Base-by-base conservation (phyloP, 371 early-diverging fungal genomes). In the Funneliformis caledonium region DNA sequence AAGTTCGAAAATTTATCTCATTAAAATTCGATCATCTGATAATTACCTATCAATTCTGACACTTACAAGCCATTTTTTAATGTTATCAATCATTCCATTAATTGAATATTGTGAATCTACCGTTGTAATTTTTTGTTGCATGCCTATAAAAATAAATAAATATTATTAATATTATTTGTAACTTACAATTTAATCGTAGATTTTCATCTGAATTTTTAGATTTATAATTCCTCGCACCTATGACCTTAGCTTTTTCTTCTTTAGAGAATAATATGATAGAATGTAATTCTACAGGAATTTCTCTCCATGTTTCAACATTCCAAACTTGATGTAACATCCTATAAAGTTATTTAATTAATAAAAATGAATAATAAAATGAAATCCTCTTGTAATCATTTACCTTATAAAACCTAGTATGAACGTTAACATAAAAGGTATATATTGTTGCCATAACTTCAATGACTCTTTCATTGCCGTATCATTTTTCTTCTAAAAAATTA, bases 1-100 rank as follows among this genome's bases (percentile, higher is more conserved):
- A 37, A 10, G 33, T 8, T 26, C 37, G 37, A 37, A 37, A 37
- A 37, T 3, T 37, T 2, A 37, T 37, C 37, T 37, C 37, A 9
- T 7, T 8, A 16, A 47, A 47, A 19, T 26, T 26, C 26, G 26
- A 19, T 1, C 1, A 5, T 8, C 14, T 43, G 43, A 9, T 19
- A 4, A 69, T 43, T 69, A 72, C 72, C 72, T 12, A 10, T 72
- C 72, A 31, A 50, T 72, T 22, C 72, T 72, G 26, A 26, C 10
- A 50, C 2, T 31, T 14, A 26, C 50, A 42, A 72, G 43, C 72
- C 72, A 72, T 48, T 72, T 72, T 10, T 22, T 47, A 16, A 72
- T n/a, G 6, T 0, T 31, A 50, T 72, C 31, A 47, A 72, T 31
- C 52, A 72, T 72, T 2, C 56, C 50, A 50, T 14, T 16, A 26